Evolutionary conservation across 2,329 filamentous ascomycete genomes (phyloP).

Genomic region (Beauveria scarabaeidicola): DNA sequence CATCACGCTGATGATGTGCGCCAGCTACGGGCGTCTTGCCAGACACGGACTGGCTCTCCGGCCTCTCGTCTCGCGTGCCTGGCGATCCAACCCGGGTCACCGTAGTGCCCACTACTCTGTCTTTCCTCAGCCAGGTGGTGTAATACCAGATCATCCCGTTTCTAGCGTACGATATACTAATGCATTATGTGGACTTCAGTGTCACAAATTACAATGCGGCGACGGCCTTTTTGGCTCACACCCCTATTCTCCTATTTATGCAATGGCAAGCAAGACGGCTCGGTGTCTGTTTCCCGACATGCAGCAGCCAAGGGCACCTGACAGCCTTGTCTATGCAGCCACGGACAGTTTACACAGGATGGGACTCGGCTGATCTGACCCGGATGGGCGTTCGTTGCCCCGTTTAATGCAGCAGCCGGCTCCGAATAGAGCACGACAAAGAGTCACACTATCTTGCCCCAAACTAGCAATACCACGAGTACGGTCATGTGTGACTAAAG

Average conservation of each 20-base stretch:
- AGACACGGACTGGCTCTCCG: background rate
- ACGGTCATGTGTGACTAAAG: background rate
- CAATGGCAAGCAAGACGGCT: background rate
- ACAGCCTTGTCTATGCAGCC: background rate
- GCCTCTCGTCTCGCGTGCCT: conserved; percentile 2
- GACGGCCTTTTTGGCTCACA: background rate
- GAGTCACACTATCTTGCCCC: background rate
- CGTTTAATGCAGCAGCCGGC: background rate
- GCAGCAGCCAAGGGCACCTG: background rate
- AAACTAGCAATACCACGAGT: background rate
- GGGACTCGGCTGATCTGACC: background rate
- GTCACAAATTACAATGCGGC: background rate
- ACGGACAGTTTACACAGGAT: background rate
- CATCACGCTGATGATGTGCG: background rate
- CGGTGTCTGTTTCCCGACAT: background rate
- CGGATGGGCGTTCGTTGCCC: background rate
- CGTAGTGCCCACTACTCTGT: background rate
- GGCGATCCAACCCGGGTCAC: background rate
- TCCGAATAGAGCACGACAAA: background rate
- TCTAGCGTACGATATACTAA: background rate
- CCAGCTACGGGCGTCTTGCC: background rate
- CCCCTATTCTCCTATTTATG: background rate
- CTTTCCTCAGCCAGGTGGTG: background rate
- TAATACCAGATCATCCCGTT: conserved; percentile 1
- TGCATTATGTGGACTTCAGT: background rate